Conservation (phyloP, 2,329 filamentous ascomycete genomes). For the Pyricularia pennisetigena region DNA sequence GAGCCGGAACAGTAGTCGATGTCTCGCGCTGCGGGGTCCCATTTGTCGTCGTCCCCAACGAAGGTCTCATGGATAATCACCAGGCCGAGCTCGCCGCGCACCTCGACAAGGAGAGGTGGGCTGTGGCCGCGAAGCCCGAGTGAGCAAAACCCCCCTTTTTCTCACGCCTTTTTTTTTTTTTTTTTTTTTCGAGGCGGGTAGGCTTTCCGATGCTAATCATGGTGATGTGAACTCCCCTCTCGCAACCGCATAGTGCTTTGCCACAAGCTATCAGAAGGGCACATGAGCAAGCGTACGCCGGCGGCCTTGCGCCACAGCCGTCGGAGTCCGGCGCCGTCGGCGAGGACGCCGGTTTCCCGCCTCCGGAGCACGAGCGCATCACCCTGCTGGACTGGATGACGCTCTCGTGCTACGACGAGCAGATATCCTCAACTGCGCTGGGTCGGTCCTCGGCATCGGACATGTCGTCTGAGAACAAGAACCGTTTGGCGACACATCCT, state of each 20-base stretch:
- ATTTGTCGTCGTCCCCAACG: conserved; percentile 85
- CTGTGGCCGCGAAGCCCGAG: conserved; percentile 60
- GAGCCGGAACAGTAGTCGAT: conserved; percentile 82
- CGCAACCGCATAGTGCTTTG: conserved; percentile 12
- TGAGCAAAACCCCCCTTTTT: conserved; percentile 27
- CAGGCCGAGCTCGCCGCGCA: conserved; percentile 78
- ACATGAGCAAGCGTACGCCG: conserved; percentile 1
- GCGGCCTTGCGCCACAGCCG: neutral
- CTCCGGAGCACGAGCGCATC: conserved; percentile 16
- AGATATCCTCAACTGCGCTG: neutral
- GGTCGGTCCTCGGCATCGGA: neutral
- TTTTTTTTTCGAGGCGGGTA: no score
- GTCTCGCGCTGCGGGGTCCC: conserved; percentile 64
- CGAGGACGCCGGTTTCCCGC: conserved; percentile 14
- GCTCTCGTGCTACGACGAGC: conserved; percentile 17
- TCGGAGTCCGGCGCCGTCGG: neutral
- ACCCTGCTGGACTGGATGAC: conserved; percentile 23
- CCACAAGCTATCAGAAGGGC: conserved; percentile 13
- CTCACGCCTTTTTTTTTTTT: neutral
- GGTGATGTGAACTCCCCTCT: neutral
- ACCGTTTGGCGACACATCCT: neutral
- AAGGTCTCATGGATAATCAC: conserved; percentile 75
- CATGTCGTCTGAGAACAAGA: neutral
- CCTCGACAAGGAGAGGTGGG: conserved; percentile 64
- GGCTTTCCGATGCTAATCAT: neutral